These are phyloP conservation scores for Vitis hybrid DNA, from an alignment of 177 flowering plant species.

Conservation along the genomic window DNA sequence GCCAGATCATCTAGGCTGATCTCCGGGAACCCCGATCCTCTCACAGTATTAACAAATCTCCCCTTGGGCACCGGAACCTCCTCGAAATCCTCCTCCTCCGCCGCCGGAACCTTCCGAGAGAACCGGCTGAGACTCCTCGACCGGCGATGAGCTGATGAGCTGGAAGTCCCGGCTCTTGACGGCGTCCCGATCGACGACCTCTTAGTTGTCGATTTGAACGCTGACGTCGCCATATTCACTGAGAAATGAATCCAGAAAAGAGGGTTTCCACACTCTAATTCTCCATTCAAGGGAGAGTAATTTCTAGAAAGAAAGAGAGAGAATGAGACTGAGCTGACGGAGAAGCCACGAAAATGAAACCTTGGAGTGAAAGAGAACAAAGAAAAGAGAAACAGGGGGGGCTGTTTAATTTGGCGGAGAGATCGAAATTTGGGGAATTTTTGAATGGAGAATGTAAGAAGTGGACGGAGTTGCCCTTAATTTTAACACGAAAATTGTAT, in stretches of 20 bases:
- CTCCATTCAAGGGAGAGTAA: neutral
- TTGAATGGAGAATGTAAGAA: constrained; percentile 6
- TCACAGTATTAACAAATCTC: constrained; percentile 67
- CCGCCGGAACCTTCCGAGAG: constrained; percentile 38
- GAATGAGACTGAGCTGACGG: constrained; percentile 7
- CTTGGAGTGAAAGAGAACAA: neutral
- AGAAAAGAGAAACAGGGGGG: neutral
- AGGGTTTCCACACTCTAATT: neutral
- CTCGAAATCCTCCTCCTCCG: constrained; percentile 19
- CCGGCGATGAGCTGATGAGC: constrained; percentile 58
- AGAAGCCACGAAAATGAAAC: neutral
- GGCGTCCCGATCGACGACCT: constrained; percentile 49
- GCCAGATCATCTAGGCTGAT: constrained; percentile 86
- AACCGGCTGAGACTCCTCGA: constrained; percentile 70
- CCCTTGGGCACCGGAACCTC: constrained; percentile 39
- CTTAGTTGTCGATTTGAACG: constrained; percentile 86
- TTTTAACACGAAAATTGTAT: neutral
- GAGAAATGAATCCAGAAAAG: neutral
- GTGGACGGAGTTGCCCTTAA: neutral
- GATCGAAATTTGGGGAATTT: constrained; percentile 24
- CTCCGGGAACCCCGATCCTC: constrained; percentile 80
- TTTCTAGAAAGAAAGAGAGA: neutral
- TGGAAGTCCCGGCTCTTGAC: constrained; percentile 23
- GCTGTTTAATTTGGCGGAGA: constrained; percentile 37
- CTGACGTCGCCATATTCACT: constrained; percentile 68